Evolutionary conservation across 495 filamentous ascomycete species (phyloP).

Genomic region (Aspergillus bridgeri): DNA sequence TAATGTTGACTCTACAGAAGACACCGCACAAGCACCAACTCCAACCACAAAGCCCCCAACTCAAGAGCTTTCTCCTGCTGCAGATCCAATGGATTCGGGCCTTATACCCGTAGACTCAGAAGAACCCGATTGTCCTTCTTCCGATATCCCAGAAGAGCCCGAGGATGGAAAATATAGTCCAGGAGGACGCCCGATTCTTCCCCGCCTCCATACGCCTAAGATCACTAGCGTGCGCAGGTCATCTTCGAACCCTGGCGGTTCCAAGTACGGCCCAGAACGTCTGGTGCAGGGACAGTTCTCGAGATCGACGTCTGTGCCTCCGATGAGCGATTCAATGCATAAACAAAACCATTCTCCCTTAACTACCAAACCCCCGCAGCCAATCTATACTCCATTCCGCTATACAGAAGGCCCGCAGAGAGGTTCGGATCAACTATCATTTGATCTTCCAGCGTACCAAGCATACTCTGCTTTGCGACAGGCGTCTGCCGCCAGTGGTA

Average conservation of each 20-base stretch:
- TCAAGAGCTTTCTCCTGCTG: slow-evolving; percentile 5
- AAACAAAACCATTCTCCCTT: slow-evolving; percentile 30
- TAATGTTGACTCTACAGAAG: slow-evolving; percentile 40
- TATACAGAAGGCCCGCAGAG: slow-evolving; percentile 48
- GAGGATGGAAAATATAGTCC: slow-evolving; percentile 43
- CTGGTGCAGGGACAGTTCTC: slow-evolving; percentile 4
- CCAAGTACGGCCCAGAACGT: slow-evolving; percentile 11
- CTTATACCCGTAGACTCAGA: slow-evolving; percentile 36
- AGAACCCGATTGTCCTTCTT: slow-evolving; percentile 8
- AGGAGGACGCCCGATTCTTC: slow-evolving; percentile 46
- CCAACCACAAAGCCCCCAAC: slow-evolving; percentile 10
- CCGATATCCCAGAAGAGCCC: slow-evolving; percentile 19
- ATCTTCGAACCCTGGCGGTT: slow-evolving; percentile 18
- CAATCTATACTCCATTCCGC: slow-evolving; percentile 46
- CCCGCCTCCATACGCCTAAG: slow-evolving; percentile 17
- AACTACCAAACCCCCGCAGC: slow-evolving; percentile 38
- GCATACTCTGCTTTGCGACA: slow-evolving; percentile 46
- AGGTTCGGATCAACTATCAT: slow-evolving; percentile 38
- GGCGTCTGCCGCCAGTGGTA: slow-evolving; percentile 41
- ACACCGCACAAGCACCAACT: slow-evolving; percentile 11
- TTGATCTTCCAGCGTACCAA: slow-evolving; percentile 43
- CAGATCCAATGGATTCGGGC: slow-evolving; percentile 30
- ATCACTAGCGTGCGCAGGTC: slow-evolving; percentile 17
- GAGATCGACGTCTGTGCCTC: slow-evolving; percentile 27
- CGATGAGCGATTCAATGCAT: slow-evolving; percentile 18